Evolutionary conservation across 2,329 filamentous ascomycete species (phyloP).

Genomic region (Fusarium sp.): DNA sequence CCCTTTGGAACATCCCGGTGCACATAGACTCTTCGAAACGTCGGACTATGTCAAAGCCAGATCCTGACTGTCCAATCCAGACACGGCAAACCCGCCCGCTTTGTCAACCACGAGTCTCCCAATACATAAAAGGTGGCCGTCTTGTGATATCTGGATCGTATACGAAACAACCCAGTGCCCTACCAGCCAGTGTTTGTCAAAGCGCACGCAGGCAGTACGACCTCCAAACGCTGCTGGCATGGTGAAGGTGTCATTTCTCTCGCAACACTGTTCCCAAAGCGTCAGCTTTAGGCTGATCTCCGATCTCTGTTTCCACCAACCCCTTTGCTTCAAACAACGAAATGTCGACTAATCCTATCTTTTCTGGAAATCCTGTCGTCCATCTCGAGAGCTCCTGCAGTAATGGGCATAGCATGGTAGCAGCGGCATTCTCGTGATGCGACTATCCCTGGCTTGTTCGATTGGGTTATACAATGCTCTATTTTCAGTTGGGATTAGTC

Average conservation of each 20-base stretch:
- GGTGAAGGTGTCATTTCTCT: not conserved
- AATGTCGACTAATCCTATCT: not conserved
- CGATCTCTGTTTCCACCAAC: not conserved
- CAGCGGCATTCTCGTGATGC: not conserved
- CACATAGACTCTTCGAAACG: not conserved
- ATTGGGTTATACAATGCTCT: not conserved
- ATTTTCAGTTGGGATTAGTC: not conserved
- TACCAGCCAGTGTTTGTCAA: not conserved
- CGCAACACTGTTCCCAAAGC: not conserved
- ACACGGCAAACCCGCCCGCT: not conserved
- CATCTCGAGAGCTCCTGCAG: slow-evolving; percentile 5
- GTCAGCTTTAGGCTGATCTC: not conserved
- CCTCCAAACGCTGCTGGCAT: not conserved
- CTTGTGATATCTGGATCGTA: not conserved
- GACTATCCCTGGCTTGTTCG: not conserved
- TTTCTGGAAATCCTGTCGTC: not conserved
- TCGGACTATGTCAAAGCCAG: not conserved
- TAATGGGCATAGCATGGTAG: not conserved
- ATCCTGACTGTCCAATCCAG: not conserved
- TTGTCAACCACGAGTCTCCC: not conserved
- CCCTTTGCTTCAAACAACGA: not conserved
- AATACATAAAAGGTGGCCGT: not conserved
- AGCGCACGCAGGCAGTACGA: not conserved
- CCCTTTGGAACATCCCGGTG: not conserved
- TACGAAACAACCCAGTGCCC: not conserved